These are phyloP conservation scores for Candida albicans DNA, from an alignment of 1,139 yeast species.

Conservation along the genomic window DNA sequence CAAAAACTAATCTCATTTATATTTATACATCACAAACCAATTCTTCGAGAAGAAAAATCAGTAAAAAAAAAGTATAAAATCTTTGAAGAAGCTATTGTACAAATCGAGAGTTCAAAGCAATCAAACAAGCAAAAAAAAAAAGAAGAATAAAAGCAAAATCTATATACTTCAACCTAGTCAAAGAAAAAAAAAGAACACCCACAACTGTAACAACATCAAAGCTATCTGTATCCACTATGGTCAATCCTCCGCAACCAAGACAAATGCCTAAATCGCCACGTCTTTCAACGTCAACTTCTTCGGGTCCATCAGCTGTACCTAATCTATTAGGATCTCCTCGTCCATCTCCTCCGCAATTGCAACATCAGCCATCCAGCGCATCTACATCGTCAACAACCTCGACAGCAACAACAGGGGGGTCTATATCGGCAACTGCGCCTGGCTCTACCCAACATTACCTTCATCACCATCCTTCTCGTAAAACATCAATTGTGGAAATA, in stretches of 20 bases:
- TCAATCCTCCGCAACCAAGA: slow-evolving; percentile 15
- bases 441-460: background rate
- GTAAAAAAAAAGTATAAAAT: too few species aligned
- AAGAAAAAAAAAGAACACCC: background rate
- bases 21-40: too few species aligned
- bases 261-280: slow-evolving; percentile 12
- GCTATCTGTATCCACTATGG: slow-evolving; percentile 6
- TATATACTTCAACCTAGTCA: too few species aligned
- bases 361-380: slow-evolving; percentile 3
- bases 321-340: slow-evolving; percentile 9
- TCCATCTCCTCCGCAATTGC: slow-evolving; percentile 9
- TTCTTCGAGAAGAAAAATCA: too few species aligned
- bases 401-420: slow-evolving; percentile 1
- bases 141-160: too few species aligned
- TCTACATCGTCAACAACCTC: slow-evolving; percentile 2
- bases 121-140: too few species aligned
- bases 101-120: too few species aligned
- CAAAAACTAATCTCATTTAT: too few species aligned
- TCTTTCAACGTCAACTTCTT: slow-evolving; percentile 2
- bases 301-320: slow-evolving; percentile 1
- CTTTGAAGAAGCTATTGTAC: too few species aligned
- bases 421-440: background rate
- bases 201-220: background rate
- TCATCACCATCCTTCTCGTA: slow-evolving; percentile 39
- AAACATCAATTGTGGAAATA: slow-evolving; percentile 79